Conservation (phyloP, 2,329 filamentous ascomycete genomes). For the Trichoderma sp. region DNA sequence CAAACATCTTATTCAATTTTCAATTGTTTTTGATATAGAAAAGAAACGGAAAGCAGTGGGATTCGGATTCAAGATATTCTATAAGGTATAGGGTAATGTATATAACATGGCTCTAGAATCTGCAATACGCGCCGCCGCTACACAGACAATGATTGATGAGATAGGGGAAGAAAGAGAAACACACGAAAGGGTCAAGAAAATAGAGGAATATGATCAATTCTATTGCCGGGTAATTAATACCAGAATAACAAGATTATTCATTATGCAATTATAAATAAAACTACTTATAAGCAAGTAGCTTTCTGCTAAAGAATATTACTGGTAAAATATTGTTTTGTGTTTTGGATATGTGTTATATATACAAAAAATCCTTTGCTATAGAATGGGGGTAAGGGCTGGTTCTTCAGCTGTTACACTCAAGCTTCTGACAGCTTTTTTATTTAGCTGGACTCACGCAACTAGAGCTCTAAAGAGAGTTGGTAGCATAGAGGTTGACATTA, state of each 20-base stretch:
- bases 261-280: background rate
- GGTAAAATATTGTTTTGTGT: background rate
- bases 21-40: too few species aligned
- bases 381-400: background rate
- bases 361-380: background rate
- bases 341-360: background rate
- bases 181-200: too few species aligned
- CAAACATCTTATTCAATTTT: background rate
- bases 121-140: too few species aligned
- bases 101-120: background rate
- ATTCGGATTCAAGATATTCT: background rate
- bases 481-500: background rate
- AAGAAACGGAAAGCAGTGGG: background rate
- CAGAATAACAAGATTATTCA: background rate
- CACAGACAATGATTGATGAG: background rate
- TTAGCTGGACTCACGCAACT: background rate
- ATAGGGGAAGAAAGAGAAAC: background rate
- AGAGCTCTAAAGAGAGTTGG: background rate
- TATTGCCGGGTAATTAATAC: fast-evolving
- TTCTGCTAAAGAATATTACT: background rate
- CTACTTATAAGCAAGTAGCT: background rate
- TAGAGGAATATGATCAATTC: background rate
- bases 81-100: background rate
- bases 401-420: background rate
- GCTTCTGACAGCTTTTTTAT: background rate